Base-by-base conservation (phyloP, 2,329 filamentous ascomycete genomes). In the Amesomyces nigricolor region DNA sequence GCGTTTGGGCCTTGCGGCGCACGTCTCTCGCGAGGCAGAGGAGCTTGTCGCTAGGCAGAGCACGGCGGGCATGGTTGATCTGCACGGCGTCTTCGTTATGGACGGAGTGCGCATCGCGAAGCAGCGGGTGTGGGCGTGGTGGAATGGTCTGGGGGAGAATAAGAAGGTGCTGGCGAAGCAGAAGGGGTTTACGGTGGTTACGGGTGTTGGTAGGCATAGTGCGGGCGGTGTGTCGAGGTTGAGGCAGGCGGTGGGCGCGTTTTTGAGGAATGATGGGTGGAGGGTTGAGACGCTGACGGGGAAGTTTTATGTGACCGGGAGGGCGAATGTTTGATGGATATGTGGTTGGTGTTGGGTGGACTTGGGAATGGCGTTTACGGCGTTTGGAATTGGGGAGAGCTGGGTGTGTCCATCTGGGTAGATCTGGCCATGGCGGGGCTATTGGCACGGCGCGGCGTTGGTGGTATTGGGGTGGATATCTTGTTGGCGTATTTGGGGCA, bases 41-140 rank as follows among this genome's bases (percentile, higher is more conserved):
- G 71, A 79, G 0, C 76, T 86, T 3, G 91, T 92, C 1, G 77
- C 84, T 10, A 67, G 72, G 9, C 86, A 91, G 66, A 91, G 88
- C 49, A 78, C 77, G 0, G 57, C 68, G 1, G 75, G 71, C 1
- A 73, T 78, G 17, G 75, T 95, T 7, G 92, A 97, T 69, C 74
- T 97, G 26, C 92, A 97, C 68, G 89, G 90, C 5, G 83, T 96
- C 5, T 84, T 79, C 44, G 91, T 96, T 1, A 76, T 83, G 47
- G 88, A 95, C 68, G 92, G 88, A 1, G 83, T 91, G 30, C 78
- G 88, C 3, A 96, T 96, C 61, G 85, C 88, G 1, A 78, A 80
- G 30, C 78, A 84, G 46, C 79, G 78, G 38, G 86, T 88, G 0
- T 76, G 80, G 61, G 68, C 67, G 9, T 97, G 92, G 92, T 96